phyloP scores from a whole-genome alignment of 73 alveolate species.

The Tetrahymena malaccensis region DNA sequence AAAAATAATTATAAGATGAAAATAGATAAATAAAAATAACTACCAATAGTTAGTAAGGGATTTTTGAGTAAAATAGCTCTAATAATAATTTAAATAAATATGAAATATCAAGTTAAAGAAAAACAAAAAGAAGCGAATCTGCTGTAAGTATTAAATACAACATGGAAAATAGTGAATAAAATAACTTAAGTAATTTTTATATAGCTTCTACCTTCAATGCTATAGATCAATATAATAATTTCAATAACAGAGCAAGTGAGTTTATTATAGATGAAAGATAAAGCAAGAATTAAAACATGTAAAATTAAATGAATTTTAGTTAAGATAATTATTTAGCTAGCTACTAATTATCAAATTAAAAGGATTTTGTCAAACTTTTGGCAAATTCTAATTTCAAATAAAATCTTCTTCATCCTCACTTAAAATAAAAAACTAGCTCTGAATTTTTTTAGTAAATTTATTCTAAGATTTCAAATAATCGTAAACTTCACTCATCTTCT shows the following conservation, averaged over 20 bases:
- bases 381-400: neutral
- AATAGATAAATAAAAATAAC: too few relatives aligned
- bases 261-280: neutral
- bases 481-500: neutral
- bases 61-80: neutral
- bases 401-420: neutral
- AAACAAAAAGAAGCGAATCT: neutral
- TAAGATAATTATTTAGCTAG: neutral
- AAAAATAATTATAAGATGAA: neutral
- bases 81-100: neutral
- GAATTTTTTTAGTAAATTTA: neutral
- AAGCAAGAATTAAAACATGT: neutral
- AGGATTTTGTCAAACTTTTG: neutral
- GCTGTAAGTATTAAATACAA: neutral
- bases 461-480: neutral
- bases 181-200: neutral
- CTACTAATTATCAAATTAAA: neutral
- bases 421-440: neutral
- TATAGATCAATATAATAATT: neutral
- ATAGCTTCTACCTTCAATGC: neutral
- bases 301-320: neutral
- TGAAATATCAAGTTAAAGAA: neutral
- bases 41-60: too few relatives aligned
- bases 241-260: neutral
- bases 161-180: neutral